These are phyloP conservation scores for Vanrija pseudolonga DNA, from an alignment of 1,284 basidiomycete genomes.

Conservation along the genomic window DNA sequence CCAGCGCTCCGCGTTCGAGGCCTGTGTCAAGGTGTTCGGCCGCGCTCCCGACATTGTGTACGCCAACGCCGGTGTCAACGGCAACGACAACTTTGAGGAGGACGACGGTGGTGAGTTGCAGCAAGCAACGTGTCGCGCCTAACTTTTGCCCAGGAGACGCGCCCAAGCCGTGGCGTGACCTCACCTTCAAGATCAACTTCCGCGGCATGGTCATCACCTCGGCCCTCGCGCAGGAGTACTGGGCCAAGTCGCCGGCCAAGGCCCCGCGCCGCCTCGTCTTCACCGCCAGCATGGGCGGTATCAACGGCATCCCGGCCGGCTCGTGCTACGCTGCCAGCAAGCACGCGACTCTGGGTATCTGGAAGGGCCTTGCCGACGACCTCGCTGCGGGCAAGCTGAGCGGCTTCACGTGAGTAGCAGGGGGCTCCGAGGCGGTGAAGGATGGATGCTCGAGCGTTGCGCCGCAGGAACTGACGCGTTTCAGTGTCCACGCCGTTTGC, in stretches of 20 bases:
- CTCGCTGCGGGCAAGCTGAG: conserved; percentile 1
- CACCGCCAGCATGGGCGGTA: conserved; percentile 23
- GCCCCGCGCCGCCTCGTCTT: conserved; percentile 11
- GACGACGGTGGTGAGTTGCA: conserved; percentile 16
- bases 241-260: conserved; percentile 2
- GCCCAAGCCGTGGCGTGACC: conserved; percentile 3
- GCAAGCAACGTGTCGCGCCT: background rate
- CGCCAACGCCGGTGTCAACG: conserved; percentile 24
- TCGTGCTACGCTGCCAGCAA: conserved; percentile 21
- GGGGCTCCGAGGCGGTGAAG: no score
- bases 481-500: conserved; percentile 25
- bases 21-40: conserved; percentile 14
- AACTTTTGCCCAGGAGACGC: background rate
- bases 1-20: conserved; percentile 12
- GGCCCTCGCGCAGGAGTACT: conserved; percentile 15
- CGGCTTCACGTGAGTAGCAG: conserved; percentile 18
- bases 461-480: no score
- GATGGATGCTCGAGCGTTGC: background rate
- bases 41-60: conserved; percentile 21
- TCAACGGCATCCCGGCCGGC: conserved; percentile 16
- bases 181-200: conserved; percentile 22
- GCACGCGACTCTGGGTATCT: conserved; percentile 22
- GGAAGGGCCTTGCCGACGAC: conserved; percentile 15
- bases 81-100: conserved; percentile 17
- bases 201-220: conserved; percentile 18